Percentiles rank a stretch among this genome's conserved stretches.
phyloP scores from a whole-genome alignment of 2,329 filamentous ascomycete genomes.

The Penicillium sp. region DNA sequence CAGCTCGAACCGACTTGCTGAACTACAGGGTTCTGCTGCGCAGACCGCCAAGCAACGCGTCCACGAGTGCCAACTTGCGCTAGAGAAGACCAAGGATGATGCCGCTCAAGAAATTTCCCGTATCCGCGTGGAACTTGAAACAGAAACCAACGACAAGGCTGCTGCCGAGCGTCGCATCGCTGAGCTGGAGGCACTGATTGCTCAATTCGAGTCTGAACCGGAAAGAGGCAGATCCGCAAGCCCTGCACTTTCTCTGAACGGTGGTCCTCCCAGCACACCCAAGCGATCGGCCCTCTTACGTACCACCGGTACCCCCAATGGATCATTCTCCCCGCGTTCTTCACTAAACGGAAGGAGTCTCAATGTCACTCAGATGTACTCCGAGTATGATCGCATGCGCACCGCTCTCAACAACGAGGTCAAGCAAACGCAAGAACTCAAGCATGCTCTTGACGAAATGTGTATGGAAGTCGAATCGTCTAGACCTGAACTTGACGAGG shows the following conservation, averaged over 20 bases:
- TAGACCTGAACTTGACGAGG: constrained; percentile 83
- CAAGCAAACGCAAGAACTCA: constrained; percentile 72
- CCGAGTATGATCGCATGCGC: constrained; percentile 62
- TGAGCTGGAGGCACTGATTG: constrained; percentile 65
- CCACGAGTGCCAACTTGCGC: constrained; percentile 57
- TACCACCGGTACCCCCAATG: constrained; percentile 46
- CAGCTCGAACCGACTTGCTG: constrained; percentile 75
- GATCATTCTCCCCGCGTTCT: constrained; percentile 56
- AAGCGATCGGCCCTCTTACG: constrained; percentile 37
- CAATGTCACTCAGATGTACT: constrained; percentile 65
- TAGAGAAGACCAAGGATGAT: constrained; percentile 63
- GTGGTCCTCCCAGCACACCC: constrained; percentile 51
- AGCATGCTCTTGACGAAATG: constrained; percentile 79
- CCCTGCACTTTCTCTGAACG: constrained; percentile 56
- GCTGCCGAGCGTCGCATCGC: constrained; percentile 63
- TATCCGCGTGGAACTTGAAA: constrained; percentile 56
- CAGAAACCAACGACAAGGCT: constrained; percentile 62
- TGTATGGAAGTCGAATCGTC: constrained; percentile 81
- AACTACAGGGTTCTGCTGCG: constrained; percentile 64
- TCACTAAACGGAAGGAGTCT: constrained; percentile 57
- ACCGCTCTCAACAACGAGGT: constrained; percentile 74
- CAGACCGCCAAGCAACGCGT: constrained; percentile 62
- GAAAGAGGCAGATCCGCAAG: constrained; percentile 53
- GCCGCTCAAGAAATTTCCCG: constrained; percentile 61
- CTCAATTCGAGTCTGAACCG: constrained; percentile 60